A percentile compares a stretch with the other conserved stretches of the same genome.
Conservation (phyloP, 306 rosid genomes). For the Mucuna pruriens region DNA sequence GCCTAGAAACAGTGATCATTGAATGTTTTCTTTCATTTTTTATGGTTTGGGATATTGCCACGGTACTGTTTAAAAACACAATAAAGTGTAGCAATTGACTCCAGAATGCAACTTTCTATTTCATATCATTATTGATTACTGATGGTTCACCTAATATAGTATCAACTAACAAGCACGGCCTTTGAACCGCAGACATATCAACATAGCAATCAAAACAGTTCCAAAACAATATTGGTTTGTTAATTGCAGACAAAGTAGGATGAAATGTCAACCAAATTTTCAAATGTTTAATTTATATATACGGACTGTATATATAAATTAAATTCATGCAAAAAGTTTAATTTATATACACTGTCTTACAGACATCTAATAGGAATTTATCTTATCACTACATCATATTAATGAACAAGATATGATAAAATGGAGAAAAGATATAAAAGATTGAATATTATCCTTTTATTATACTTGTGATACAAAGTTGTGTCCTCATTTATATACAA, state of each 20-base stretch:
- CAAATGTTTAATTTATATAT: too few species aligned
- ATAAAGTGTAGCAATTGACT: background rate
- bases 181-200: background rate
- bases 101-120: background rate
- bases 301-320: too few species aligned
- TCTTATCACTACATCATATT: too few species aligned
- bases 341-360: too few species aligned
- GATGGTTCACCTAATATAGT: background rate
- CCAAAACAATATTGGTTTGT: background rate
- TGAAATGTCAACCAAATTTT: background rate
- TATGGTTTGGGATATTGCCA: background rate
- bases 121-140: background rate
- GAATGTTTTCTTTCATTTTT: background rate
- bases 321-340: too few species aligned
- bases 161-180: conserved; percentile 4
- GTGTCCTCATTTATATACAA: too few species aligned
- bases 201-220: background rate
- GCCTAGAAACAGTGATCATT: background rate
- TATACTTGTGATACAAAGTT: too few species aligned
- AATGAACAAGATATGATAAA: too few species aligned
- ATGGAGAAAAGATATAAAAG: too few species aligned
- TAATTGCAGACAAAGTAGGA: background rate
- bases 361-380: too few species aligned
- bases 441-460: too few species aligned
- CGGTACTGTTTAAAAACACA: background rate